Evolutionary conservation across 108 stramenopile species (phyloP).

Genomic region (Pseudonitzschia multistriata): DNA sequence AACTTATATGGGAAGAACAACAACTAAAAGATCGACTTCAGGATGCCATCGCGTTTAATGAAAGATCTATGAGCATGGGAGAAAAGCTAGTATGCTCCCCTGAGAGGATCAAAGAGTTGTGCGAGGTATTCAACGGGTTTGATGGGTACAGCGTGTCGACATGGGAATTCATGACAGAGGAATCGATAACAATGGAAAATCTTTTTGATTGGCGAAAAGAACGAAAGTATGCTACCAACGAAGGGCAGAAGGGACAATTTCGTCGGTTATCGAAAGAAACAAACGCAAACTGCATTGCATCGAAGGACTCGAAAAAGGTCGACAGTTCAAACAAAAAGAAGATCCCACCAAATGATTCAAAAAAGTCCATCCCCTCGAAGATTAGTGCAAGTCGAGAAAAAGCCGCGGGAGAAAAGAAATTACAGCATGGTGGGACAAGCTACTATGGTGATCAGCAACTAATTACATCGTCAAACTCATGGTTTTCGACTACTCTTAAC

Average conservation of each 20-base stretch:
- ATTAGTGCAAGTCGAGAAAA: not conserved
- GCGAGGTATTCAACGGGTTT: slow-evolving; percentile 54
- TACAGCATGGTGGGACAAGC: not conserved
- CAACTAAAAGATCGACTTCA: not conserved
- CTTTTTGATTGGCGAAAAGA: slow-evolving; percentile 19
- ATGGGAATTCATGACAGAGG: slow-evolving; percentile 44
- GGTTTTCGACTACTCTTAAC: slow-evolving; percentile 28
- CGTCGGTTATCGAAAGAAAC: not conserved
- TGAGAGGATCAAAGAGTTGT: slow-evolving; percentile 45
- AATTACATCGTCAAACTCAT: not conserved
- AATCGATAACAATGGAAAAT: slow-evolving; percentile 32
- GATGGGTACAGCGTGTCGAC: slow-evolving; percentile 42
- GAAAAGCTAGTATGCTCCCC: slow-evolving; percentile 67
- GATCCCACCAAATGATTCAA: not conserved
- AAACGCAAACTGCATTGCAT: not conserved
- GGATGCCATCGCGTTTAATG: slow-evolving; percentile 55
- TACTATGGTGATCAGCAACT: slow-evolving; percentile 6
- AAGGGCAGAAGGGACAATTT: not conserved
- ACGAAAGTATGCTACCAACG: not conserved
- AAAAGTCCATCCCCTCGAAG: not conserved
- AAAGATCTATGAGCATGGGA: slow-evolving; percentile 40
- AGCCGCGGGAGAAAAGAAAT: not conserved
- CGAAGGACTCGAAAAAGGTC: not conserved
- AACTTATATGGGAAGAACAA: slow-evolving; percentile 2
- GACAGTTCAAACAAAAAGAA: not conserved